These are phyloP conservation scores for Suillus paluster DNA, from an alignment of 768 basidiomycete genomes.

Conservation along the genomic window DNA sequence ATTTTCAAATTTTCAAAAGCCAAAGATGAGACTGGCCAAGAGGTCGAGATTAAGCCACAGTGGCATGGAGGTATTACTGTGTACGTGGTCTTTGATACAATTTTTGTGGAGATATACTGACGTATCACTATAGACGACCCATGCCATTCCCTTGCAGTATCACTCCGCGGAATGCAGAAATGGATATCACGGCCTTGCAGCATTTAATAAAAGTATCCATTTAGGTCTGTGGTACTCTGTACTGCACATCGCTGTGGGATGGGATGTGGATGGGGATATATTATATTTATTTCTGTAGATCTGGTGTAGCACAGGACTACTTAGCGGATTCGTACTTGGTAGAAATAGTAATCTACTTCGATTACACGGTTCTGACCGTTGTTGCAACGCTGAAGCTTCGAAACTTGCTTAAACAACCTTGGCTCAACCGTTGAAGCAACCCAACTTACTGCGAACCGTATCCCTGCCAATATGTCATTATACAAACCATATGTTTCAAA, in stretches of 20 bases:
- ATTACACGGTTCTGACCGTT: too few relatives aligned
- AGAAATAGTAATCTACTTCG: too few relatives aligned
- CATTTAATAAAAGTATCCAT: neutral
- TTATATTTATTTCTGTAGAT: too few relatives aligned
- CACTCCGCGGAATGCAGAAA: neutral
- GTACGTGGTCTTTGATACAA: slow-evolving; percentile 17
- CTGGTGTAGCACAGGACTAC: too few relatives aligned
- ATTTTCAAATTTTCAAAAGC: slow-evolving; percentile 20
- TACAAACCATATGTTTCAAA: slow-evolving; percentile 22
- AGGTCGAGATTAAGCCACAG: slow-evolving; percentile 22
- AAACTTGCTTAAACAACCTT: too few relatives aligned
- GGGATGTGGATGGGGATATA: neutral
- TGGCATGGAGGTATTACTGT: slow-evolving; percentile 7
- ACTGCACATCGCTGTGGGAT: neutral
- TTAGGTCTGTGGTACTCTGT: neutral
- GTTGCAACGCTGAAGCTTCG: too few relatives aligned
- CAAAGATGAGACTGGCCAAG: slow-evolving; percentile 22
- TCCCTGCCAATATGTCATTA: slow-evolving; percentile 6
- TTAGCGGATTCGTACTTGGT: too few relatives aligned
- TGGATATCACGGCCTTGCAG: neutral
- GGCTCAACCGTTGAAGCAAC: neutral
- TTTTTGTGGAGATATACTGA: neutral
- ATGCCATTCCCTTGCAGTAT: neutral
- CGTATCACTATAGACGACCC: neutral
- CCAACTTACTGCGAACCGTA: neutral